Evolutionary conservation across 169 alveolate species (phyloP).

Genomic region (Plasmodium vivax): DNA sequence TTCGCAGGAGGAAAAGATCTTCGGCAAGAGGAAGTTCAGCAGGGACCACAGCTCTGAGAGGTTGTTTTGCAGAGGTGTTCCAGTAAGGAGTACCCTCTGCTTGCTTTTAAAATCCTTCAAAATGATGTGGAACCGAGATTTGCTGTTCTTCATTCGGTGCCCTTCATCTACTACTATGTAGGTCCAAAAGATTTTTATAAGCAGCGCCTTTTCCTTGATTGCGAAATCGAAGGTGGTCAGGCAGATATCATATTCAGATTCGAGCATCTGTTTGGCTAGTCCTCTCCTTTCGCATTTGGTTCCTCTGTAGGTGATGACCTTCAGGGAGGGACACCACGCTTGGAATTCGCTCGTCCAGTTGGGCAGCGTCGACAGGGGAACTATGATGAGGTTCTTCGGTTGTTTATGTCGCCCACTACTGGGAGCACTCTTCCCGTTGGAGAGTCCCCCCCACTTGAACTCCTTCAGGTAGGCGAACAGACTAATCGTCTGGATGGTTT

Average conservation of each 20-base stretch:
- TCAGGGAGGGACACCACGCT: constrained; percentile 95
- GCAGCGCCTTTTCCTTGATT: constrained; percentile 54
- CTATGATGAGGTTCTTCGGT: constrained; percentile 91
- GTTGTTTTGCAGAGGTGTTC: constrained; percentile 99
- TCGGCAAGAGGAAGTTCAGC: constrained; percentile 97
- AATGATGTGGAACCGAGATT: constrained; percentile 93
- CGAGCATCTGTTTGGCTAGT: constrained; percentile 48
- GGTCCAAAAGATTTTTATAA: constrained; percentile 91
- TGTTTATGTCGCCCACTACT: neutral
- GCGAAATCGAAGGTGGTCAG: constrained; percentile 78
- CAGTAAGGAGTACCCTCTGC: constrained; percentile 96
- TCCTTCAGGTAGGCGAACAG: constrained; percentile 93
- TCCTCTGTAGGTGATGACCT: constrained; percentile 96
- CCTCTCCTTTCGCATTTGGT: constrained; percentile 91
- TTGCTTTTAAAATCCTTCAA: constrained; percentile 91
- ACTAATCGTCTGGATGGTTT: constrained; percentile 97
- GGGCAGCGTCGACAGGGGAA: constrained; percentile 96
- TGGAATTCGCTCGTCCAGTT: constrained; percentile 97
- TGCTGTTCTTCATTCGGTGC: constrained; percentile 97
- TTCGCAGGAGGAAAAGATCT: constrained; percentile 95
- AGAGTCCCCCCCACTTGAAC: constrained; percentile 71
- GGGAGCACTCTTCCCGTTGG: neutral
- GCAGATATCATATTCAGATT: constrained; percentile 75
- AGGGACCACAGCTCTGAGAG: constrained; percentile 99
- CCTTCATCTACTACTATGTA: constrained; percentile 99